Evolutionary conservation across 2,329 filamentous ascomycete genomes (phyloP), one percentile per base, ranked within the genome.

Genomic region (Amesomyces nigricolor): DNA sequence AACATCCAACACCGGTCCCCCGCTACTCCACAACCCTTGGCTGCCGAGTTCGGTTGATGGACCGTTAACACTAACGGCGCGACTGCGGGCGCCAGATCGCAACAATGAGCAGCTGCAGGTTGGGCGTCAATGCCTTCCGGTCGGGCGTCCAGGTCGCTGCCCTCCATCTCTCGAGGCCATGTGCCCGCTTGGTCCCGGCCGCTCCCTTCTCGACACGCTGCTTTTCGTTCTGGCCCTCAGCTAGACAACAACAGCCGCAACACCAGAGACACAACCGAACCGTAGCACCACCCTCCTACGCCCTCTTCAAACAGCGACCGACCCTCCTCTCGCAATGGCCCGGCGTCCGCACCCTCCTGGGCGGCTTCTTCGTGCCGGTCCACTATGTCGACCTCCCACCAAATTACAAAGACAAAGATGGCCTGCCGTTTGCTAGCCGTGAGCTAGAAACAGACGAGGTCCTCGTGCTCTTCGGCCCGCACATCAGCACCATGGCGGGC

Each of bases 371-470:
- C 77, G 43, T 63, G 49, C 71, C 81, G 56, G 77, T 71, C n/a
- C 68, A 77, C 59, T 86, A 83, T 65, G 73, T 78, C 54, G 73
- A 83, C 49, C 68, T 86, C n/a, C 83, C 82, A 0, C 70, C 70
- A 19, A 72, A 75, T 53, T 86, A 86, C 65, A 71, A 73, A 45
- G 82, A 86, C 65, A 72, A 74, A 46, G 61, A 66, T 1, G 83
- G 83, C 1, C 72, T 87, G 5, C 67, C 71, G 0, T 86, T 85
- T 59, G 68, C 76, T 45, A 68, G 66, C 5, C 67, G 70, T 3
- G 77, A 81, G n/a, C 70, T 86, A 17, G 71, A 72, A 2, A 68
- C 74, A 16, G 64, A 66, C 8, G 78, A 85, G 62, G 71, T 75
- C 5, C 63, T 70, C 14, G 57, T 61, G 9, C 71, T 84, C 38